phyloP scores from a whole-genome alignment of 495 filamentous ascomycete genomes.

The Tuber aestivum region DNA sequence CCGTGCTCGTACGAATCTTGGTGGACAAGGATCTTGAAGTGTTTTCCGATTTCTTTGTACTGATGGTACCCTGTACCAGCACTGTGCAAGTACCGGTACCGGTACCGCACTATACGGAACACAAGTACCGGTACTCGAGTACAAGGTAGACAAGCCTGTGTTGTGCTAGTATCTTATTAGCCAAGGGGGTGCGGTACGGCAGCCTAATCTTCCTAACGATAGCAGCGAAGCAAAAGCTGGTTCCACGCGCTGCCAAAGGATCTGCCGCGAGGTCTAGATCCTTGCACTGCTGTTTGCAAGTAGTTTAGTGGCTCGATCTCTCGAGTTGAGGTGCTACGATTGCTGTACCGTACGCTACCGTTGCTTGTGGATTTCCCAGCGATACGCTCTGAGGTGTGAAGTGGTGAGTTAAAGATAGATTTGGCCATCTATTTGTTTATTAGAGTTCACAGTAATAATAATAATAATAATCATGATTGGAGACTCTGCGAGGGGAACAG shows the following conservation, averaged over 20 bases:
- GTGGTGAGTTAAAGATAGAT: not conserved
- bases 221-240: not conserved
- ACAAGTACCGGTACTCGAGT: too few species aligned
- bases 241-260: not conserved
- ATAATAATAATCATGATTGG: not conserved
- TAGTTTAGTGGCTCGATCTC: not conserved
- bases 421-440: not conserved
- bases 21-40: too few species aligned
- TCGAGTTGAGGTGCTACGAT: not conserved
- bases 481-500: not conserved
- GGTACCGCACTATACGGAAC: too few species aligned
- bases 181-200: not conserved
- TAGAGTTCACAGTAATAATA: not conserved
- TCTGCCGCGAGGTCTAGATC: not conserved
- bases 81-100: too few species aligned
- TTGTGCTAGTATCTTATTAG: not conserved
- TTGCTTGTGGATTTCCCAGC: not conserved
- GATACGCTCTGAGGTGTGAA: not conserved
- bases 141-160: too few species aligned
- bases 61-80: too few species aligned
- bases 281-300: not conserved
- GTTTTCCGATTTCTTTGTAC: too few species aligned
- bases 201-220: not conserved
- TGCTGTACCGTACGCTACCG: not conserved
- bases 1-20: too few species aligned